Evolutionary conservation across 306 rosid genomes (phyloP), one percentile per base, ranked within the genome.

Genomic region (Phaseolus lunatus): DNA sequence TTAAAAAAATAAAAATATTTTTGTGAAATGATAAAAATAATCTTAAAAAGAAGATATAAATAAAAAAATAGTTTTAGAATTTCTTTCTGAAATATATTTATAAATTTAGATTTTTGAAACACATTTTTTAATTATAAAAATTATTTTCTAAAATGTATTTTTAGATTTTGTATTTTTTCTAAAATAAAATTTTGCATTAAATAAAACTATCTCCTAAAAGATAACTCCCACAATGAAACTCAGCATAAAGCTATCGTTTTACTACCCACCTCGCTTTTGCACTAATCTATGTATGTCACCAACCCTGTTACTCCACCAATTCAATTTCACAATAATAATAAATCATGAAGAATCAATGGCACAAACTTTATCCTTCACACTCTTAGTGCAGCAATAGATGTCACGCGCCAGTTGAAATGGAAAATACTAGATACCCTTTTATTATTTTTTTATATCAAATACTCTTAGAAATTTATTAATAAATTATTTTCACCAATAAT

Each of bases 391-490:
- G 3, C 69, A 41, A 3, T 31, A 24, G 10, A 1, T 8, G 9
- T 19, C 59, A 74, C 48, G 70, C 79, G 59, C 79, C 9, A 53
- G 22, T n/a, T n/a, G 29, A 3, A 57, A 23, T 35, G 2, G 29
- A 31, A 31, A 2, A 14, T 15, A 29, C 45, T 64, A 35, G 7
- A 33, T n/a, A 63, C 26, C 19, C 8, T n/a, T 31, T 31, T 31
- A 12, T 31, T 63, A n/a, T 33, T 12, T 56, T 56, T 56, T 24
- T 2, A 4, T 15, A 59, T 5, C 4, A 58, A 3, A 53, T 22
- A 22, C 5, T 14, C 7, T 24, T 13, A 4, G 29, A 57, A 24
- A 57, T 24, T 4, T 11, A 24, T 24, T 13, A 59, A 59, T 59
- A 24, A 24, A n/a, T 52, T 1, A 12, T 13, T 15, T 29, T 27